Evolutionary conservation across 306 rosid genomes (phyloP).

Genomic region (Citrullus colocynthis): DNA sequence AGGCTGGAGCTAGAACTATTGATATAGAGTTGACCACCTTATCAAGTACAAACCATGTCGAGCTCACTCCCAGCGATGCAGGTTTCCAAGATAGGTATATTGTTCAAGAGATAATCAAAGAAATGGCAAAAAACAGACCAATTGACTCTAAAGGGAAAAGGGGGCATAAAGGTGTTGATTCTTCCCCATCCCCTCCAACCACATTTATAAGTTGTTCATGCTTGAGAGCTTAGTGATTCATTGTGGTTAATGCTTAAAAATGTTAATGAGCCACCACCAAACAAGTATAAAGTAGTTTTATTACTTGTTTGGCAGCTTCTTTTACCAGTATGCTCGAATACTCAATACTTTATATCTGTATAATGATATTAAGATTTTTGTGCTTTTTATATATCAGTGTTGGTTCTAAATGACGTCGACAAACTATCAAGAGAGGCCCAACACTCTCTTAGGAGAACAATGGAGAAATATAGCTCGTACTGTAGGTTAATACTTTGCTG

Average conservation of each 20-base stretch:
- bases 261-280: neutral
- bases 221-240: neutral
- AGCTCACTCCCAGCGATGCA: constrained; percentile 87
- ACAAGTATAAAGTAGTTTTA: neutral
- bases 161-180: constrained; percentile 64
- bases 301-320: neutral
- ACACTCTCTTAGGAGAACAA: constrained; percentile 86
- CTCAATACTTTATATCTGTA: neutral
- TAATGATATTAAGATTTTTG: neutral
- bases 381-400: constrained; percentile 29
- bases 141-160: constrained; percentile 79
- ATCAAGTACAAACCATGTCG: constrained; percentile 76
- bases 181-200: neutral
- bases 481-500: constrained; percentile 87
- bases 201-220: neutral
- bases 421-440: constrained; percentile 93
- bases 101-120: constrained; percentile 91
- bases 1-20: constrained; percentile 91
- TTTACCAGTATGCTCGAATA: neutral
- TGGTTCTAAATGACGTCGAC: constrained; percentile 87
- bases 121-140: constrained; percentile 82
- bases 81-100: constrained; percentile 89
- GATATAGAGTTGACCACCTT: constrained; percentile 84
- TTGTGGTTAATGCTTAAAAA: neutral
- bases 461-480: constrained; percentile 87